A percentile compares a stretch with the other conserved stretches of the same genome.
Evolutionary conservation across 2,329 filamentous ascomycete genomes (phyloP).

Genomic region (Pseudogymnoascus sp.): DNA sequence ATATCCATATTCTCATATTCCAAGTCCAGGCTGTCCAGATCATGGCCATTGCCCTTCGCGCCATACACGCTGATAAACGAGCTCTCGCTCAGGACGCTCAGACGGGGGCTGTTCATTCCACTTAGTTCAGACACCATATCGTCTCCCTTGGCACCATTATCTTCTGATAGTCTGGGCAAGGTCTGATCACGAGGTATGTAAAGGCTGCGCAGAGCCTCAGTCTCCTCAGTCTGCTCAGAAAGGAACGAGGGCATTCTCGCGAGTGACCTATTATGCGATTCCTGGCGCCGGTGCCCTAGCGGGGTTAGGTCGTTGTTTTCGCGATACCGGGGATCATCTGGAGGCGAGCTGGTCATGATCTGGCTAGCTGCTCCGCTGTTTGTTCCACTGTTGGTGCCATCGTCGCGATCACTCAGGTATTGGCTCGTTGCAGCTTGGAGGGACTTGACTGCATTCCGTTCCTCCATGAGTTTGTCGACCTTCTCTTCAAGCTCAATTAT

Average conservation of each 20-base stretch:
- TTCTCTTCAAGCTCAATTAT: conserved; percentile 58
- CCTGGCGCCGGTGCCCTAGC: conserved; percentile 7
- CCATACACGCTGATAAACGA: conserved; percentile 61
- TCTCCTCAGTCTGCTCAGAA: conserved; percentile 50
- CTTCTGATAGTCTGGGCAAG: conserved; percentile 40
- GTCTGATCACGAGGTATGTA: conserved; percentile 40
- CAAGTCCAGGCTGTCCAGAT: neutral
- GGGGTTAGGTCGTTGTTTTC: neutral
- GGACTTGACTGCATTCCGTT: conserved; percentile 45
- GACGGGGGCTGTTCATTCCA: conserved; percentile 46
- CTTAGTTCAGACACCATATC: conserved; percentile 17
- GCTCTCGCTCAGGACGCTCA: conserved; percentile 60
- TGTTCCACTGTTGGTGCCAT: conserved; percentile 18
- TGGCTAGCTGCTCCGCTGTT: conserved; percentile 8
- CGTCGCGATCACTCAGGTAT: conserved; percentile 17
- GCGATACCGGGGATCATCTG: conserved; percentile 7
- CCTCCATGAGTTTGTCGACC: conserved; percentile 44
- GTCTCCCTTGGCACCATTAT: conserved; percentile 25
- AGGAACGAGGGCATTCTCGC: conserved; percentile 57
- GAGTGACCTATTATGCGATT: conserved; percentile 33
- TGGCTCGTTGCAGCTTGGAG: conserved; percentile 33
- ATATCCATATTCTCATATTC: neutral
- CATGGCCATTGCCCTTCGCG: conserved; percentile 26
- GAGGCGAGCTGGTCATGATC: conserved; percentile 21
- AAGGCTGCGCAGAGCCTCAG: conserved; percentile 53